phyloP scores from a whole-genome alignment of 2,329 filamentous ascomycete genomes.

The Plenodomus biglobosus region DNA sequence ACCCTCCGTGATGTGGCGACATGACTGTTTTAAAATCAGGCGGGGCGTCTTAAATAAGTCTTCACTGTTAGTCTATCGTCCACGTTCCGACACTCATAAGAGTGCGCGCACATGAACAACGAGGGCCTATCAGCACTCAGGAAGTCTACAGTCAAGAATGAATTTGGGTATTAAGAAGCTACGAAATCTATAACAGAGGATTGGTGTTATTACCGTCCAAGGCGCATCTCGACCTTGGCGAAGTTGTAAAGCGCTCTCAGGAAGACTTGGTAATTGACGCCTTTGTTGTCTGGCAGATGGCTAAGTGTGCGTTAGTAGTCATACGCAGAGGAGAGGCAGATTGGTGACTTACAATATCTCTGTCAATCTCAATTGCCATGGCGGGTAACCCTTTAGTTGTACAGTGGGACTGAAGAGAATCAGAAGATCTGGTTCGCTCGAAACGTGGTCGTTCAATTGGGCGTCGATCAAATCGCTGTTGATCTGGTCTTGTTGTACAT shows the following conservation, averaged over 20 bases:
- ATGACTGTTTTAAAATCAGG: background rate
- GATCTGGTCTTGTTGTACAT: constrained; percentile 79
- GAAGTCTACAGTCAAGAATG: background rate
- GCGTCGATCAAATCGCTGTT: constrained; percentile 83
- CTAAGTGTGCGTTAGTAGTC: constrained; percentile 25
- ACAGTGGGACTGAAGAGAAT: constrained; percentile 84
- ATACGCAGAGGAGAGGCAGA: background rate
- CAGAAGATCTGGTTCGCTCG: constrained; percentile 86
- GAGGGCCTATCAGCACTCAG: background rate
- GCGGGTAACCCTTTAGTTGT: constrained; percentile 86
- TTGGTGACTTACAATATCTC: constrained; percentile 74
- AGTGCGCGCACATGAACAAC: background rate
- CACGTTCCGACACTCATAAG: background rate
- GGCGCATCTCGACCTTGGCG: constrained; percentile 83
- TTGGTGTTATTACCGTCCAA: constrained; percentile 58
- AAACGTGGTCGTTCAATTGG: constrained; percentile 76
- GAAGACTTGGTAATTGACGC: constrained; percentile 93
- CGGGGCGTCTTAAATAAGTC: no score
- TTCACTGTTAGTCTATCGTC: no score
- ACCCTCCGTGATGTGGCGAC: background rate
- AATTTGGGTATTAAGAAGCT: constrained; percentile 18
- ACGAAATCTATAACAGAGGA: constrained; percentile 5
- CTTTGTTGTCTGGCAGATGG: constrained; percentile 68
- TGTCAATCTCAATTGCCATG: constrained; percentile 92
- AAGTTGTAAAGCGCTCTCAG: constrained; percentile 80